These are phyloP conservation scores for Xylariomycetidae sp. DNA, from an alignment of 2,329 filamentous ascomycete species.

Conservation along the genomic window DNA sequence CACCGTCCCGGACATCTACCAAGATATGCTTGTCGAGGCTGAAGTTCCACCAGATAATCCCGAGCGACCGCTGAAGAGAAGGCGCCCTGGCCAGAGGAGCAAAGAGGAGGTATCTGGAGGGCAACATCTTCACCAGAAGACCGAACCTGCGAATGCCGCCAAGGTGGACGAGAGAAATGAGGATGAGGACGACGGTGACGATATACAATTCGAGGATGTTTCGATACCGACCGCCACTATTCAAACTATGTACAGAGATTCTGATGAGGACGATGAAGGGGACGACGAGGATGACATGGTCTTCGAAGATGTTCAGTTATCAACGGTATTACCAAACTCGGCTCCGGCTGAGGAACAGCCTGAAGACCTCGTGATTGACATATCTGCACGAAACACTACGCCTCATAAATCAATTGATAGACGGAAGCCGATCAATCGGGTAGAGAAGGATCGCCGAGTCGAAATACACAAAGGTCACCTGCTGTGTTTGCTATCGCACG, in stretches of 20 bases:
- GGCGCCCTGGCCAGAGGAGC: constrained; percentile 28
- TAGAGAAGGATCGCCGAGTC: constrained; percentile 54
- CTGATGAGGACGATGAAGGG: constrained; percentile 39
- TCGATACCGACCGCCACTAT: constrained; percentile 41
- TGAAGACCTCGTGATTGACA: constrained; percentile 45
- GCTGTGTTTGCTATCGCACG: constrained; percentile 75
- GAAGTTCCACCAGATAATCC: constrained; percentile 30
- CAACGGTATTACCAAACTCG: constrained; percentile 17
- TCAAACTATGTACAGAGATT: constrained; percentile 47
- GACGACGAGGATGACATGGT: constrained; percentile 37
- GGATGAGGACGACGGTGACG: constrained; percentile 27
- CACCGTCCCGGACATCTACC: constrained; percentile 37
- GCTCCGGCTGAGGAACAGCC: constrained; percentile 19
- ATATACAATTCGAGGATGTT: constrained; percentile 48
- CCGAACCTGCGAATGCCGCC: not conserved
- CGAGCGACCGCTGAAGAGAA: constrained; percentile 39
- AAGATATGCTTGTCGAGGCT: constrained; percentile 46
- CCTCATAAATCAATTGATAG: constrained; percentile 31
- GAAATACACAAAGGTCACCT: constrained; percentile 85
- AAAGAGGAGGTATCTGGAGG: constrained; percentile 17
- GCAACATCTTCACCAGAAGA: constrained; percentile 3
- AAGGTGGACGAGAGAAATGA: constrained; percentile 12
- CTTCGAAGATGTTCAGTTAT: constrained; percentile 47
- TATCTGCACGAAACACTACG: constrained; percentile 40
- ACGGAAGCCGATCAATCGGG: constrained; percentile 49